phyloP scores from a whole-genome alignment of 169 alveolate genomes.

The Plasmodium coatneyi region DNA sequence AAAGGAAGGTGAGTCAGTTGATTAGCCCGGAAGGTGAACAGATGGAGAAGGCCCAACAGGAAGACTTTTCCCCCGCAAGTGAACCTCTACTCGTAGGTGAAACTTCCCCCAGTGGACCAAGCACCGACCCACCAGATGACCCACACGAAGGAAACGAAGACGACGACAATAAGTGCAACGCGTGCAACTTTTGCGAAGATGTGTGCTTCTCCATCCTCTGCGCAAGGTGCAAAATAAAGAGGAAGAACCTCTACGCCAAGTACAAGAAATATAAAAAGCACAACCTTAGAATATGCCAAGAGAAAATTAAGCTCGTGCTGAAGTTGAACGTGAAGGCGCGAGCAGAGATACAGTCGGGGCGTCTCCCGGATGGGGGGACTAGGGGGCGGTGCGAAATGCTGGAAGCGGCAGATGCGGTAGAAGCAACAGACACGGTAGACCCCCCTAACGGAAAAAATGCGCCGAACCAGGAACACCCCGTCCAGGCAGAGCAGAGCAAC shows the following conservation, averaged over 20 bases:
- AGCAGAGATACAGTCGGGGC: not conserved
- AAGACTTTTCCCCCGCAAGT: not conserved
- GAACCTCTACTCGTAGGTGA: not conserved
- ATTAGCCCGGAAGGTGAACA: not conserved
- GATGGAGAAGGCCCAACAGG: too few species aligned
- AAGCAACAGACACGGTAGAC: not conserved
- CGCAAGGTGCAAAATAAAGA: constrained; percentile 16
- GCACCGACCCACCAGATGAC: not conserved
- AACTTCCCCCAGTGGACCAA: not conserved
- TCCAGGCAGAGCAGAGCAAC: not conserved
- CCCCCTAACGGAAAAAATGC: too few species aligned
- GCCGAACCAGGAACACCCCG: not conserved
- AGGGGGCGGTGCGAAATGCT: not conserved
- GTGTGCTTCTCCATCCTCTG: constrained; percentile 35
- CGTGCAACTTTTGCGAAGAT: constrained; percentile 51
- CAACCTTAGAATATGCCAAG: constrained; percentile 14
- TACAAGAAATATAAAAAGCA: constrained; percentile 28
- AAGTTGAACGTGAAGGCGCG: not conserved
- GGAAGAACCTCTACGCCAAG: constrained; percentile 22
- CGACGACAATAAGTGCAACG: constrained; percentile 2
- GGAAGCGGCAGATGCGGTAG: not conserved
- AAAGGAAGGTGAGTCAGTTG: not conserved
- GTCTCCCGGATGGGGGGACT: not conserved
- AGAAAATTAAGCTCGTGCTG: not conserved
- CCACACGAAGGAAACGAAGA: not conserved